A percentile compares a stretch with the other conserved stretches of the same genome.
Evolutionary conservation across 2,329 filamentous ascomycete genomes (phyloP).

Genomic region (Fusarium gaditjirri): DNA sequence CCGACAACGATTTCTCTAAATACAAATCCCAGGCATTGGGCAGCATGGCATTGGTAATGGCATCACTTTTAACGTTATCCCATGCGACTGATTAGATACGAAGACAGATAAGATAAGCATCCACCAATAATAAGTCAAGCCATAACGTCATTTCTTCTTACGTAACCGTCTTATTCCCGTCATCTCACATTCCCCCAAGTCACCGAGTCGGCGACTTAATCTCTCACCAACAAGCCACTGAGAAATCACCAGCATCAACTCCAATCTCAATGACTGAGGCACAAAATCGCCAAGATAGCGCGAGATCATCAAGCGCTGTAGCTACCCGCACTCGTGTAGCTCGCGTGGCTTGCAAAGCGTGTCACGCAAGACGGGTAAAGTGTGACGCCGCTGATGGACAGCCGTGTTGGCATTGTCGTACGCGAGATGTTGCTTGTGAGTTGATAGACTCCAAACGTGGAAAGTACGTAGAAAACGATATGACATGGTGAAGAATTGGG

Average conservation of each 20-base stretch:
- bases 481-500: fast-evolving
- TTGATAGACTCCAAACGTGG: constrained; percentile 34
- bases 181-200: neutral
- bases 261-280: neutral
- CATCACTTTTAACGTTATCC: neutral
- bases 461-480: constrained; percentile 1
- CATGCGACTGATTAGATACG: neutral
- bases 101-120: neutral
- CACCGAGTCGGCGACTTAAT: constrained; percentile 21
- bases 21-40: neutral
- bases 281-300: neutral
- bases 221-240: neutral
- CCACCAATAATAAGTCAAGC: neutral
- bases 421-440: constrained; percentile 19
- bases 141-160: neutral
- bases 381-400: constrained; percentile 32
- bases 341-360: constrained; percentile 37
- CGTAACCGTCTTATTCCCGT: constrained; percentile 15
- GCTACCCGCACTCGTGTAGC: constrained; percentile 6
- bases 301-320: neutral
- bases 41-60: neutral
- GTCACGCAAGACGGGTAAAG: constrained; percentile 32
- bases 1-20: no score
- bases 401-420: constrained; percentile 38
- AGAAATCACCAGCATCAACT: neutral